Percentiles rank a stretch among this genome's conserved stretches.
Conservation (phyloP, 2,329 filamentous ascomycete genomes). For the Triangularia verruculosa region DNA sequence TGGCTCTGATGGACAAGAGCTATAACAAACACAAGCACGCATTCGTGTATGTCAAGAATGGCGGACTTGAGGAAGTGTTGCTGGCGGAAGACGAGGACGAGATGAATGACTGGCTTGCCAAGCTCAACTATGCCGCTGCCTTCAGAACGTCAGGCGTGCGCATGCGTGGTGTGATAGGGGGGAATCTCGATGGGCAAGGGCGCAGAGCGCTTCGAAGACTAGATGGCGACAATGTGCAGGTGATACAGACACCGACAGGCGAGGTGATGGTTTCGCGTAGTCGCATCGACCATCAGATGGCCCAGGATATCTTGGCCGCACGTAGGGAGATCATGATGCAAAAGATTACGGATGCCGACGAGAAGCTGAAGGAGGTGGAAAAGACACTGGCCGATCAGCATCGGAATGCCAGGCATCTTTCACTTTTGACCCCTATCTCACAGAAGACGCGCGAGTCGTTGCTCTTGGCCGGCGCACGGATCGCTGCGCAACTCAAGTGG, state of each 20-base stretch:
- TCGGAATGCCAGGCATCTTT: slow-evolving; percentile 84
- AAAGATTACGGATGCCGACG: slow-evolving; percentile 79
- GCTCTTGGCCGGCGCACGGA: slow-evolving; percentile 76
- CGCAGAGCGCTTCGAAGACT: slow-evolving; percentile 69
- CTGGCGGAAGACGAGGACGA: slow-evolving; percentile 87
- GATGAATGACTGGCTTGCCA: slow-evolving; percentile 94
- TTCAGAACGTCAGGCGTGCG: slow-evolving; percentile 89
- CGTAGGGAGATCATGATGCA: slow-evolving; percentile 77
- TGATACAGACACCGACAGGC: slow-evolving; percentile 68
- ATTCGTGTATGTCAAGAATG: slow-evolving; percentile 84
- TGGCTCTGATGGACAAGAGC: slow-evolving; percentile 78
- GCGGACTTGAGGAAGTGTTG: slow-evolving; percentile 84
- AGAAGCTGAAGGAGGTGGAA: slow-evolving; percentile 68
- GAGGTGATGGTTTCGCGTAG: slow-evolving; percentile 71
- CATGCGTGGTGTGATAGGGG: slow-evolving; percentile 82
- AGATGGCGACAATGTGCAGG: slow-evolving; percentile 58
- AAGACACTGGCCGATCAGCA: slow-evolving; percentile 80
- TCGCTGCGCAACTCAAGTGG: slow-evolving; percentile 90
- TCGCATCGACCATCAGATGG: slow-evolving; percentile 76
- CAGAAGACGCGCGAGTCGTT: slow-evolving; percentile 85
- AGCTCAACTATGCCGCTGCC: slow-evolving; percentile 93
- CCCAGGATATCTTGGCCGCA: slow-evolving; percentile 79
- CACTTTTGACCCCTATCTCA: slow-evolving; percentile 85
- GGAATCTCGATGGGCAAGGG: slow-evolving; percentile 79
- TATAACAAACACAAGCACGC: slow-evolving; percentile 97